These are phyloP conservation scores for Pythium aphanidermatum DNA, from an alignment of 352 stramenopile species.

Conservation along the genomic window DNA sequence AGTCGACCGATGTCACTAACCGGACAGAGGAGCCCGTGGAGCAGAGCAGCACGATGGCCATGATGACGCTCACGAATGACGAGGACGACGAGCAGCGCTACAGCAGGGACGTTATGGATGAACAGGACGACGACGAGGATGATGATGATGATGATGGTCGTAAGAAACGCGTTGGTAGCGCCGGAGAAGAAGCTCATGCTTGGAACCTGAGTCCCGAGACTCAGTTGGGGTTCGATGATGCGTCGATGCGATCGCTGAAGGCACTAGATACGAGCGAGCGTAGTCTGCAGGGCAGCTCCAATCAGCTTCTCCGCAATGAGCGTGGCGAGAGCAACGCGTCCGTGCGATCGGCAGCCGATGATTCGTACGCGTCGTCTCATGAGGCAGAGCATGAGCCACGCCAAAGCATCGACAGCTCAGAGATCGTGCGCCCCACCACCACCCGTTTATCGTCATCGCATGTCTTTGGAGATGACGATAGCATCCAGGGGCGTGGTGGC, in stretches of 20 bases:
- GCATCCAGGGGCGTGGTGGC: conserved; percentile 6
- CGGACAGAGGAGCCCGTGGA: too few species aligned
- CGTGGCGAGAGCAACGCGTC: conserved; percentile 14
- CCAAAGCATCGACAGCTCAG: conserved; percentile 8
- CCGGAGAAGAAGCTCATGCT: background rate
- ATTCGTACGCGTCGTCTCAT: conserved; percentile 28
- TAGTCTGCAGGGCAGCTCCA: background rate
- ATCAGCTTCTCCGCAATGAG: too few species aligned
- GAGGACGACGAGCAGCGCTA: conserved; percentile 4
- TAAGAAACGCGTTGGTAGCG: background rate
- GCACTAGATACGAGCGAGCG: background rate
- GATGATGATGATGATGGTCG: background rate
- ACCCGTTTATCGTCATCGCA: conserved; percentile 7
- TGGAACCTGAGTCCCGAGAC: conserved; percentile 5
- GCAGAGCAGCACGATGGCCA: conserved; percentile 6
- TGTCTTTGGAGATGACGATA: conserved; percentile 23
- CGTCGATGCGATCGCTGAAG: background rate
- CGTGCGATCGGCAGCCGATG: conserved; percentile 7
- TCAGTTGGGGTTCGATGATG: background rate
- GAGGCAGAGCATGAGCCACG: conserved; percentile 12
- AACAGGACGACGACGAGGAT: conserved; percentile 9
- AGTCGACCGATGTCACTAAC: too few species aligned
- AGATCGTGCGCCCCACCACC: conserved; percentile 1
- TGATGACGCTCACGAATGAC: background rate
- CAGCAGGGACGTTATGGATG: conserved; percentile 5